Evolutionary conservation across 805 yeast genomes (phyloP).

Genomic region (Myxozyma neotropica): DNA sequence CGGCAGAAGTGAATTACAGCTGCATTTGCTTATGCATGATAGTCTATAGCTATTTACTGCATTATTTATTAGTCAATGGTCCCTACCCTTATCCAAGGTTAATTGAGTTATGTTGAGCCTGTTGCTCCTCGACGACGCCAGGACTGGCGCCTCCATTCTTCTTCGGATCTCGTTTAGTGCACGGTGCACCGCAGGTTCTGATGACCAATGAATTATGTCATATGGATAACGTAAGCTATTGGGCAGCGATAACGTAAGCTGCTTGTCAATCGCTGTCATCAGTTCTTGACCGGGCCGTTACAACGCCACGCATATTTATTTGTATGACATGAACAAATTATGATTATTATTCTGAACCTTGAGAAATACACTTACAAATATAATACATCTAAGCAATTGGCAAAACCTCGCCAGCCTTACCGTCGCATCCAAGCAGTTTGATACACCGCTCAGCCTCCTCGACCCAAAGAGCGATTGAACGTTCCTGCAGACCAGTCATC

Average conservation of each 20-base stretch:
- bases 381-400: slow-evolving; percentile 12
- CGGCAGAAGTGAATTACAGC: no score
- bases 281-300: no score
- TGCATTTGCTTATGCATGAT: no score
- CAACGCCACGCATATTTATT: no score
- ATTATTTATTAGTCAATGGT: no score
- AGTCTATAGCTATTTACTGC: no score
- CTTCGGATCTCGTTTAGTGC: neutral
- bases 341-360: neutral
- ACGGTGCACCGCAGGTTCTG: neutral
- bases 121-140: neutral
- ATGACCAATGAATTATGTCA: no score
- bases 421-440: slow-evolving; percentile 40
- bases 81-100: no score
- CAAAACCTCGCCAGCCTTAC: slow-evolving; percentile 36
- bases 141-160: neutral
- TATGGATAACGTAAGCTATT: no score
- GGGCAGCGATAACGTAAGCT: no score
- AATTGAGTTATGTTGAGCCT: no score
- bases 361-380: neutral
- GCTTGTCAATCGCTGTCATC: no score
- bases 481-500: slow-evolving; percentile 41
- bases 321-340: neutral
- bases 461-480: slow-evolving; percentile 37
- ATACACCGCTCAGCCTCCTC: slow-evolving; percentile 42